phyloP scores from a whole-genome alignment of 495 filamentous ascomycete species.

The Aspergillus nanangensis region DNA sequence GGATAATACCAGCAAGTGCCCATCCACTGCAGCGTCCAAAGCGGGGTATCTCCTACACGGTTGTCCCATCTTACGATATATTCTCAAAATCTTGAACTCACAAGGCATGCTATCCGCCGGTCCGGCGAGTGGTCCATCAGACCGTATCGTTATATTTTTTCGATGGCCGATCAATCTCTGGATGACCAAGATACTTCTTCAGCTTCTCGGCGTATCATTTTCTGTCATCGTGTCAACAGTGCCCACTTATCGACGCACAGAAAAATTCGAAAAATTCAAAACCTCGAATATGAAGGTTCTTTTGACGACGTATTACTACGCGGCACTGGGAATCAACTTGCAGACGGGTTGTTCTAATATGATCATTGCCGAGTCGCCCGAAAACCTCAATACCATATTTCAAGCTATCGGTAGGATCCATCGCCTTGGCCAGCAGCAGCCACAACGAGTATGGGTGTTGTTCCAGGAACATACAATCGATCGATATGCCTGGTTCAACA shows the following conservation, averaged over 20 bases:
- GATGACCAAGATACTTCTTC: neutral
- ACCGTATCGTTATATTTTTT: neutral
- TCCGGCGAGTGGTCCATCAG: neutral
- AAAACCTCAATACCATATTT: constrained; percentile 22
- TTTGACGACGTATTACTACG: neutral
- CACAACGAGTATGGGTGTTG: constrained; percentile 2
- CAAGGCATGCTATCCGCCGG: neutral
- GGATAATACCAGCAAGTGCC: neutral
- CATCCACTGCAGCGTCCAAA: neutral
- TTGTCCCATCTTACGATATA: neutral
- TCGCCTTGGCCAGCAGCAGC: neutral
- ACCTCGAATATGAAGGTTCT: neutral
- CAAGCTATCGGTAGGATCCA: constrained; percentile 3
- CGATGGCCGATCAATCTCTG: neutral
- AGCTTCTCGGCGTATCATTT: neutral
- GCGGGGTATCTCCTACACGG: neutral
- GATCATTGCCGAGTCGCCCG: constrained; percentile 18
- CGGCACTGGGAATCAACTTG: neutral
- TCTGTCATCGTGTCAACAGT: neutral
- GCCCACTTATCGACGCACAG: neutral
- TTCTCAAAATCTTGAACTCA: neutral
- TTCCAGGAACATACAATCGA: constrained; percentile 3
- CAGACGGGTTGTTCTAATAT: constrained; percentile 7
- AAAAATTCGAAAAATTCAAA: neutral
- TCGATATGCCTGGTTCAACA: neutral